These are phyloP conservation scores for Stephanodiscus triporus DNA, from an alignment of 108 stramenopile species.

Conservation along the genomic window DNA sequence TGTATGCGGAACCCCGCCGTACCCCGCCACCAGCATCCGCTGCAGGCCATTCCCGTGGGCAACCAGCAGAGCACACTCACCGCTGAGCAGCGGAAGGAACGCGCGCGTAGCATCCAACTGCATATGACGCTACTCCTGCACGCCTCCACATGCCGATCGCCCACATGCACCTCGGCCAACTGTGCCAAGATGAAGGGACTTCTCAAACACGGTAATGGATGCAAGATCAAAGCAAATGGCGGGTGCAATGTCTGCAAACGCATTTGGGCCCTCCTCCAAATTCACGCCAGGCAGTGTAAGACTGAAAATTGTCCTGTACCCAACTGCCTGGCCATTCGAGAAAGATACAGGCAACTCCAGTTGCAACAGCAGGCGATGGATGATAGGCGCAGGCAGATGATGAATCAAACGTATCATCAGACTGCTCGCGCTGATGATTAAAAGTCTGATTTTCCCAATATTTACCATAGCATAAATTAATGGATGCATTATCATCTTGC, in stretches of 20 bases:
- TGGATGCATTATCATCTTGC: background rate
- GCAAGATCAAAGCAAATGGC: slow-evolving; percentile 85
- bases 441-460: background rate
- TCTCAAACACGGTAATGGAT: slow-evolving; percentile 83
- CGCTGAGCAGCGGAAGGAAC: slow-evolving; percentile 91
- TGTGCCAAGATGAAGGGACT: slow-evolving; percentile 98
- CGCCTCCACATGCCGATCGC: slow-evolving; percentile 85
- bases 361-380: slow-evolving; percentile 94
- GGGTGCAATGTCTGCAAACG: slow-evolving; percentile 96
- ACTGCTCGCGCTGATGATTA: slow-evolving; percentile 14
- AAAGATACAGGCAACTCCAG: slow-evolving; percentile 84
- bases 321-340: slow-evolving; percentile 94
- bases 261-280: slow-evolving; percentile 97
- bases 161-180: slow-evolving; percentile 92
- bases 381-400: slow-evolving; percentile 87
- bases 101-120: slow-evolving; percentile 89
- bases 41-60: slow-evolving; percentile 84
- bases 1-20: slow-evolving; percentile 79
- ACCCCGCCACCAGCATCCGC: slow-evolving; percentile 82
- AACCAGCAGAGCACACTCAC: slow-evolving; percentile 82
- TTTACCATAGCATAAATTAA: background rate
- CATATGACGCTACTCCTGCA: slow-evolving; percentile 97
- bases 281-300: slow-evolving; percentile 96
- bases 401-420: slow-evolving; percentile 73
- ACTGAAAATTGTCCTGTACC: slow-evolving; percentile 88